Conservation (phyloP, 331 rosid species). For the Prunus yedoensis region DNA sequence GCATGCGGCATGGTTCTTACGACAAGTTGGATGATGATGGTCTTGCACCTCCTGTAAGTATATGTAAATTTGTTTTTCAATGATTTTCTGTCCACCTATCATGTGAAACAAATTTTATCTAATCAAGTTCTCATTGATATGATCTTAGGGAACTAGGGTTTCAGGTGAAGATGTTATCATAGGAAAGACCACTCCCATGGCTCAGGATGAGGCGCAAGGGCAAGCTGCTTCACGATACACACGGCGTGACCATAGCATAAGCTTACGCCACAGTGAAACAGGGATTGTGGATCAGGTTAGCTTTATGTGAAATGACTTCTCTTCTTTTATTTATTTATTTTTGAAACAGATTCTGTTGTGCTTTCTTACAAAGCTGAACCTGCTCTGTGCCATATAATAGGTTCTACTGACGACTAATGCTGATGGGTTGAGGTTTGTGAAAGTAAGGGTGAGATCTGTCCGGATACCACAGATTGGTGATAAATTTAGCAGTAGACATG, state of each 20-base stretch:
- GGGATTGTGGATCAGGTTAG: constrained; percentile 98
- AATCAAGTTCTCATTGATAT: background rate
- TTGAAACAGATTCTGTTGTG: background rate
- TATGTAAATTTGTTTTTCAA: constrained; percentile 15
- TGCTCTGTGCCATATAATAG: constrained; percentile 41
- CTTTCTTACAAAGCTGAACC: background rate
- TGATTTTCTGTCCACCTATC: constrained; percentile 5
- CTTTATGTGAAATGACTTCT: background rate
- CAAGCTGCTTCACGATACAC: constrained; percentile 76
- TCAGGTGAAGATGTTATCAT: constrained; percentile 98
- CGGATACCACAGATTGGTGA: constrained; percentile 98
- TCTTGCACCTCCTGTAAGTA: constrained; percentile 92
- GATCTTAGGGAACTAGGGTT: constrained; percentile 82
- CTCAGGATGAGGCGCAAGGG: constrained; percentile 93
- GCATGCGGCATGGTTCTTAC: constrained; percentile 98
- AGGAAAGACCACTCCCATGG: constrained; percentile 89
- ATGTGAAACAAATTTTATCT: constrained; percentile 1
- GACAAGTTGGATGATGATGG: constrained; percentile 99
- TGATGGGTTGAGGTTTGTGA: constrained; percentile 96
- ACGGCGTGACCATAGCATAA: constrained; percentile 93
- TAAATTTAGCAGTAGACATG: constrained; percentile 96
- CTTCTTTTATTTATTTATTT: too few species aligned
- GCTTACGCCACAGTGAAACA: constrained; percentile 96
- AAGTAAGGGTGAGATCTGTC: constrained; percentile 95
- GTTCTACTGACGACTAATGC: constrained; percentile 96